A percentile compares a stretch with the other conserved stretches of the same genome.
phyloP scores from a whole-genome alignment of 163 green algal genomes.

The Smithsoniella earleae region DNA sequence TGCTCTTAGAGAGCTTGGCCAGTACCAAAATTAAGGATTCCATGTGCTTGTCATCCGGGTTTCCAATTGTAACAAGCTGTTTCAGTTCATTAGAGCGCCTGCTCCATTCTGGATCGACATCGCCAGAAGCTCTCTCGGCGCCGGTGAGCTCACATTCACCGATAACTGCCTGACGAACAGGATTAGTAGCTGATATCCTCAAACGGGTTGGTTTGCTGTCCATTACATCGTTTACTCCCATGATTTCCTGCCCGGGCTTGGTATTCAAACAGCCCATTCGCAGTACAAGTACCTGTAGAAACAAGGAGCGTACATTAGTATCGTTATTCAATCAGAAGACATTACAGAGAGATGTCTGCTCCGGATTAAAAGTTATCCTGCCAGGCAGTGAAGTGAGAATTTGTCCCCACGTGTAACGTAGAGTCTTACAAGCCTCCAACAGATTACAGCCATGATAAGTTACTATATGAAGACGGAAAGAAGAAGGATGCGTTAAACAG shows the following conservation, averaged over 20 bases:
- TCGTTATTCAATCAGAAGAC: too few relatives aligned
- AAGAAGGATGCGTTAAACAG: too few relatives aligned
- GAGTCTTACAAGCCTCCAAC: too few relatives aligned
- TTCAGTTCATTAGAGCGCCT: neutral
- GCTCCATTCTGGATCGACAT: neutral
- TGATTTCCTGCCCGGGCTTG: neutral
- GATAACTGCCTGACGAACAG: neutral
- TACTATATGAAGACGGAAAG: too few relatives aligned
- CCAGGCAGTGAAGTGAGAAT: too few relatives aligned
- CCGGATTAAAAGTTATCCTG: too few relatives aligned
- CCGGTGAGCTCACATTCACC: neutral
- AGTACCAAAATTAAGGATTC: neutral
- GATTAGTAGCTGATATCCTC: neutral
- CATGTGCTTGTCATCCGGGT: neutral
- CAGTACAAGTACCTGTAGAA: too few relatives aligned
- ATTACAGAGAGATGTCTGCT: too few relatives aligned
- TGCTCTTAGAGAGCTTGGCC: slow-evolving; percentile 5
- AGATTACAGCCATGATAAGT: too few relatives aligned
- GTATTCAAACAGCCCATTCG: neutral
- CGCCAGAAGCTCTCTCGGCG: neutral
- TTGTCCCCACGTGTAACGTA: too few relatives aligned
- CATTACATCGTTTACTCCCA: neutral
- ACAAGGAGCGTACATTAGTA: too few relatives aligned
- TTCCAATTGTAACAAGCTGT: neutral
- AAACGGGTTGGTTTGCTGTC: too few relatives aligned